Base-by-base conservation (phyloP, 1,139 yeast species). In the Scheffersomyces titani region DNA sequence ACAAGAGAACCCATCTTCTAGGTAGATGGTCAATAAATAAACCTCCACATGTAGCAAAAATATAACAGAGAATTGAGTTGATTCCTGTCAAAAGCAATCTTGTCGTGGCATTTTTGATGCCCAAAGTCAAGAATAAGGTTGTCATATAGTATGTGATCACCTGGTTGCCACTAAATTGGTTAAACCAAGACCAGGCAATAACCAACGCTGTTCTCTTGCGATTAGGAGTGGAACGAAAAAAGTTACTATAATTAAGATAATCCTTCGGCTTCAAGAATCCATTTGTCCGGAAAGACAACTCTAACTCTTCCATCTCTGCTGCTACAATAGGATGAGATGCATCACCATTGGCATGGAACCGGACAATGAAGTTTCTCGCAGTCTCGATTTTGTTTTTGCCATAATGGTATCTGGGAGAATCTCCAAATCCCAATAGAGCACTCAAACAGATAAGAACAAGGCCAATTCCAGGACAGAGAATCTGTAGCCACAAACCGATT, bases 341-440 rank as follows among this genome's bases (percentile, higher is more conserved):
- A 50, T 68, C 67, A 51, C 69, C 70, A 53, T 65, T 61, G 49
- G 65, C 60, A 55, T 69, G 72, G 52, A 63, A 63, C 45, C 66
- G 62, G 19, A 67, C 68, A 22, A 70, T 61, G 6, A 71, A 65
- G 2, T 47, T 51, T 40, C 65, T 61, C 4, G 88, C 87, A 21
- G 71, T 70, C 5, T 72, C 73, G 16, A 69, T 60, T 47, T 75
- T 66, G 5, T 77, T 78, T 36, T 71, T 71, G 19, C 77, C 68
- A 9, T 83, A 73, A 40, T 83, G 69, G 76, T 77, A 84, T 56
- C 89, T 71, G 2, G 90, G 90, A 5, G 87, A 80, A 63, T 86
- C 90, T 13, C 49, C 49, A 22, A 46, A 46, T 46, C 22, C 22
- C 49, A 46, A 19, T 20, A 46, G 22, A 1, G 89, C 89, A 20